Conservation (phyloP, 1,139 yeast species). For the Scheffersomyces illinoinensis region DNA sequence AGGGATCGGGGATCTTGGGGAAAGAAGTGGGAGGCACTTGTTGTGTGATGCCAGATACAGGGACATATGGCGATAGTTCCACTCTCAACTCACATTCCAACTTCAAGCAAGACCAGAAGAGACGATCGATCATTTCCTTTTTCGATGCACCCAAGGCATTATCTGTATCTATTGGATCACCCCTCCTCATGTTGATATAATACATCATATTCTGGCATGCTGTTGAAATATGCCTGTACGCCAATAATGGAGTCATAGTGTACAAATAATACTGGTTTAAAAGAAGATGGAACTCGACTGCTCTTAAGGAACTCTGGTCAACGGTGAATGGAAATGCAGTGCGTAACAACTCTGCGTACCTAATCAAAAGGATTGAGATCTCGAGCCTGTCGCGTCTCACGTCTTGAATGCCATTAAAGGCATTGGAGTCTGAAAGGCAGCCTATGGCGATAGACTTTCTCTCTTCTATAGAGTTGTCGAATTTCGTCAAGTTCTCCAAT, state of each 20-base stretch:
- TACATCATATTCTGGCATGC: constrained; percentile 41
- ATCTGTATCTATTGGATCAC: neutral
- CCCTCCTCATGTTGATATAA: constrained; percentile 18
- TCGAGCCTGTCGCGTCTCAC: constrained; percentile 22
- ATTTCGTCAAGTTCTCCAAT: constrained; percentile 34
- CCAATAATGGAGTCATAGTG: constrained; percentile 37
- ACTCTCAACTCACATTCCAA: constrained; percentile 47
- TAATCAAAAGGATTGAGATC: constrained; percentile 25
- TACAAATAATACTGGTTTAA: constrained; percentile 38
- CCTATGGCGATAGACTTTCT: constrained; percentile 20
- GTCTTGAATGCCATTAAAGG: constrained; percentile 5
- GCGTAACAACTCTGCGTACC: constrained; percentile 24
- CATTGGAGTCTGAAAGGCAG: constrained; percentile 13
- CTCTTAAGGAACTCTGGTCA: constrained; percentile 19
- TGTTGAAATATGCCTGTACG: constrained; percentile 32
- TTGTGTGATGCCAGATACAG: constrained; percentile 42
- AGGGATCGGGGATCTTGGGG: constrained; percentile 38
- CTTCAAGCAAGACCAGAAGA: constrained; percentile 49
- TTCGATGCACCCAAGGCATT: constrained; percentile 5
- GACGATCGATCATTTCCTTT: constrained; percentile 32
- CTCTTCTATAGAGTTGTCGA: constrained; percentile 30
- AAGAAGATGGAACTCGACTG: constrained; percentile 32
- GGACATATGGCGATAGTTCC: constrained; percentile 46
- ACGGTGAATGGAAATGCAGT: constrained; percentile 25
- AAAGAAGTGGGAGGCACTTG: constrained; percentile 44